Conservation (phyloP, 2,329 filamentous ascomycete species). For the Pseudogymnoascus sp. region DNA sequence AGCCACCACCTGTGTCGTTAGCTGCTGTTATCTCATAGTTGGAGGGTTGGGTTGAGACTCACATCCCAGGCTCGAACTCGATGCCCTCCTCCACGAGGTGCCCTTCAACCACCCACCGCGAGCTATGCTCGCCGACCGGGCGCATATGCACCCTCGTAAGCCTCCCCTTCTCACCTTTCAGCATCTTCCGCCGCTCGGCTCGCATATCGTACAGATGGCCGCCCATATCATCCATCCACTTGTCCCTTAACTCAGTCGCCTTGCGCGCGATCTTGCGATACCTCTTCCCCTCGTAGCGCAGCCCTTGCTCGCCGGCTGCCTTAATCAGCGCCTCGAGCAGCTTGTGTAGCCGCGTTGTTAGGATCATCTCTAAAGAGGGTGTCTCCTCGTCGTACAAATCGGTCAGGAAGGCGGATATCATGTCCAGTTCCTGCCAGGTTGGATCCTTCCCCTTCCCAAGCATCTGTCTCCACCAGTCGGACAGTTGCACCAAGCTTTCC, state of each 20-base stretch:
- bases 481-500: neutral
- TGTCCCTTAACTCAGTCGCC: conserved; percentile 16
- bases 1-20: conserved; percentile 48
- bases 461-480: conserved; percentile 11
- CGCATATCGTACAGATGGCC: conserved; percentile 21
- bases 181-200: conserved; percentile 17
- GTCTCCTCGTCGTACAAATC: neutral
- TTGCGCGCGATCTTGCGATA: conserved; percentile 12
- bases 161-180: conserved; percentile 16
- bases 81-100: conserved; percentile 5
- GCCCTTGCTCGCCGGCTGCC: neutral
- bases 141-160: neutral
- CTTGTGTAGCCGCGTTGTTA: conserved; percentile 19
- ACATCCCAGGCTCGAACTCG: conserved; percentile 43
- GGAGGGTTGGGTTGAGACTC: conserved; percentile 23
- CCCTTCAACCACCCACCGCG: conserved; percentile 13
- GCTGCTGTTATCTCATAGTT: conserved; percentile 11
- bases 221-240: conserved; percentile 22
- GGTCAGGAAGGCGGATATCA: neutral
- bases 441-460: neutral
- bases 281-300: neutral
- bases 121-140: neutral
- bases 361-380: conserved; percentile 14
- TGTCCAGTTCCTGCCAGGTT: neutral
- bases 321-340: conserved; percentile 20